Conservation (phyloP, 805 yeast species). For the Scheffersomyces ergatensis region DNA sequence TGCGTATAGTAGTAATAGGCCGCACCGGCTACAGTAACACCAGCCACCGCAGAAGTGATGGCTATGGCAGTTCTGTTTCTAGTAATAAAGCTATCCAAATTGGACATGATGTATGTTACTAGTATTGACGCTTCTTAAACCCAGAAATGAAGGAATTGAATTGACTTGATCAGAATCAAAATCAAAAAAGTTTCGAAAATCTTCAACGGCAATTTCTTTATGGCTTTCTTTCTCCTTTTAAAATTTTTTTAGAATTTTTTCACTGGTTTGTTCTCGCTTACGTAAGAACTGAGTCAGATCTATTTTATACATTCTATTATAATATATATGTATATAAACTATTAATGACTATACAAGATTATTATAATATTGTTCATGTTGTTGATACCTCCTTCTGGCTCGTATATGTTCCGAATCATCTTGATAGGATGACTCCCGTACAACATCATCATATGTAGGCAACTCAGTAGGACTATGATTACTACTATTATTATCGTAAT, state of each 20-base stretch:
- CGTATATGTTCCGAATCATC: constrained; percentile 29
- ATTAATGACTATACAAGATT: too few relatives aligned
- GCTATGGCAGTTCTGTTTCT: constrained; percentile 62
- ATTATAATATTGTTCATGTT: constrained; percentile 24
- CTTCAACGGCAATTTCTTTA: too few relatives aligned
- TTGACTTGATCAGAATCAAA: too few relatives aligned
- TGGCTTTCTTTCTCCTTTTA: too few relatives aligned
- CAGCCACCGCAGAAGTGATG: constrained; percentile 62
- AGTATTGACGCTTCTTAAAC: too few relatives aligned
- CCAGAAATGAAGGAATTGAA: not conserved
- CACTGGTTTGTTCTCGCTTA: too few relatives aligned
- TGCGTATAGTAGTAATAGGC: constrained; percentile 45
- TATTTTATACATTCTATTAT: too few relatives aligned
- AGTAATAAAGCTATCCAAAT: constrained; percentile 35
- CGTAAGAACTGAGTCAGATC: too few relatives aligned
- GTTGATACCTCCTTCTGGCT: constrained; percentile 33
- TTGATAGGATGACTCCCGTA: constrained; percentile 27
- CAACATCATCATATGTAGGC: constrained; percentile 39
- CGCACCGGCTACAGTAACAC: constrained; percentile 63
- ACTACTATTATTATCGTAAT: not conserved
- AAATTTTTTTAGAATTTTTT: too few relatives aligned
- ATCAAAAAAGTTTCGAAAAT: too few relatives aligned
- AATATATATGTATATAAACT: too few relatives aligned
- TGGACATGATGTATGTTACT: constrained; percentile 16
- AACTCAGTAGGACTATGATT: constrained; percentile 6